Evolutionary conservation across 495 filamentous ascomycete genomes (phyloP).

Genomic region (Penicillium cataractarum): DNA sequence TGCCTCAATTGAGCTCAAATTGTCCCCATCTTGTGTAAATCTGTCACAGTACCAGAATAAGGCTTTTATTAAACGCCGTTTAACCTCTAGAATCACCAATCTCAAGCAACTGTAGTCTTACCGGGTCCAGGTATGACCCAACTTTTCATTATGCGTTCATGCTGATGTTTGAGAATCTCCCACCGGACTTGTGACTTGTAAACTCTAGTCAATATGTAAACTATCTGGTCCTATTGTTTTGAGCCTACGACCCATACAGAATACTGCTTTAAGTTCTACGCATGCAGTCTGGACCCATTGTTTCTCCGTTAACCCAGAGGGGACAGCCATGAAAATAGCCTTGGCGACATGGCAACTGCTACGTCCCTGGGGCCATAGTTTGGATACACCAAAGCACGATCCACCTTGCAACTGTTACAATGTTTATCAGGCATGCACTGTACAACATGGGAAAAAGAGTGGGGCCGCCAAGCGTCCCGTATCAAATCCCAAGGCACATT

Average conservation of each 20-base stretch:
- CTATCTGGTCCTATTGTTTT: background rate
- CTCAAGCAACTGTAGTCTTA: background rate
- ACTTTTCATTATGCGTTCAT: background rate
- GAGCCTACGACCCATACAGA: background rate
- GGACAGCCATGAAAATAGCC: background rate
- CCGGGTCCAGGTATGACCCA: background rate
- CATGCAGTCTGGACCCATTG: background rate
- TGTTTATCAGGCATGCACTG: background rate
- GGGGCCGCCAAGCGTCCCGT: background rate
- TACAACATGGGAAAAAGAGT: background rate
- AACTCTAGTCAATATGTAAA: background rate
- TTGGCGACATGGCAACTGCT: background rate
- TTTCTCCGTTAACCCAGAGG: background rate
- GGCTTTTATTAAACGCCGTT: too few species aligned
- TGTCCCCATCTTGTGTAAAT: too few species aligned
- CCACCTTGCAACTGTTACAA: background rate
- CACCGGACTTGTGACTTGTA: too few species aligned
- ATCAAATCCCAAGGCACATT: background rate
- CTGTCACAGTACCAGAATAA: too few species aligned
- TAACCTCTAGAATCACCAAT: background rate
- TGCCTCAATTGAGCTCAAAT: too few species aligned
- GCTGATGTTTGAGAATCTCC: background rate
- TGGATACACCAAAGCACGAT: background rate
- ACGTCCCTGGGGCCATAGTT: background rate
- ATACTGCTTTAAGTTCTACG: background rate